Evolutionary conservation across 1,284 basidiomycete species (phyloP), one percentile per base, ranked within the genome.

Genomic region (Peniophora sp.): DNA sequence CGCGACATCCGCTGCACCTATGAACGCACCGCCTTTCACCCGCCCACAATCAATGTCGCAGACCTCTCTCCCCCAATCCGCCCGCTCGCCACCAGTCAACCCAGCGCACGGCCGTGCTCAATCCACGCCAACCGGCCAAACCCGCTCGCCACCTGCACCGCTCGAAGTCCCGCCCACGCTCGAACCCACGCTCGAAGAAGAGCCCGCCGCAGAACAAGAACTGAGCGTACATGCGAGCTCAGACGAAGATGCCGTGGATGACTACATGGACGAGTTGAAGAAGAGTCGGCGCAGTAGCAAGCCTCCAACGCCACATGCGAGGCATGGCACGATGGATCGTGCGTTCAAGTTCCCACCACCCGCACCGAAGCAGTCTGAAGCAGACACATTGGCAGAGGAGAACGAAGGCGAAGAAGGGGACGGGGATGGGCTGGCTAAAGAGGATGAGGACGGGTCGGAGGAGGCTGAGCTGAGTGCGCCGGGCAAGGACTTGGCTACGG

Each of bases 21-120:
- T 68, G 17, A 61, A 66, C 44, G 69, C 79, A 2, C 65, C 73
- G 6, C 71, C 69, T 43, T 74, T 73, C 62, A 72, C 63, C 56
- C 79, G 79, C 34, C 81, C 75, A 24, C 82, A 85, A 56, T 88
- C 88, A n/a, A 85, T 89, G 81, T 89, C 87, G 0, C 83, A 86
- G 63, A 76, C 79, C 2, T 85, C 65, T 70, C 77, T 52, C 66
- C 74, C 27, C 27, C 27, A 32, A 32, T 32, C 27, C 27, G 5
- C 27, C 12, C 51, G 68, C 35, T 64, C 56, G 59, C 69, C 54
- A 53, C 61, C 66, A 62, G 63, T 59, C 58, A 56, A 48, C 59
- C 68, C 22, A 74, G 76, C 58, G 8, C 69, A 75, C 19, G 73
- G 78, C 53, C 65, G 11, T 55, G 64, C 2, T 62, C 72, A 1